Evolutionary conservation across 148 eudicot genomes (phyloP).

Genomic region (Heliosperma pusillum): DNA sequence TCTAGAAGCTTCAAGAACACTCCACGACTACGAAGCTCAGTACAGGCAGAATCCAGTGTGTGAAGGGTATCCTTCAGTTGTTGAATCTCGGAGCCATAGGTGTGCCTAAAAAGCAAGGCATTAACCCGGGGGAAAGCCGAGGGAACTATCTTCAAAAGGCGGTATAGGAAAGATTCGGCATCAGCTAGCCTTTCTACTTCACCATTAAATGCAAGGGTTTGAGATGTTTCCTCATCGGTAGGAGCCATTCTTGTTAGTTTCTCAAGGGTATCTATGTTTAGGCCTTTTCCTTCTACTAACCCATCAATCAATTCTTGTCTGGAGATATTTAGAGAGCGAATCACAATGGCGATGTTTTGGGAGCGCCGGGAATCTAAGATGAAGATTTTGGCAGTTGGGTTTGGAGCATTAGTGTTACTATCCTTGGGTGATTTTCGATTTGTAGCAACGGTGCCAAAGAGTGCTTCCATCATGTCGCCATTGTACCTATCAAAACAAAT

Average conservation of each 20-base stretch:
- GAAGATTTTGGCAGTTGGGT: conserved; percentile 49
- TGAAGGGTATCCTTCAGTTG: conserved; percentile 46
- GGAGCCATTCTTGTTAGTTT: conserved; percentile 67
- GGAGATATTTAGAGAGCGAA: conserved; percentile 58
- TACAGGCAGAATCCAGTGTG: conserved; percentile 64
- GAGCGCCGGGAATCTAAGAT: conserved; percentile 70
- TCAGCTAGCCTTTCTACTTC: conserved; percentile 68
- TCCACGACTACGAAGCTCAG: conserved; percentile 65
- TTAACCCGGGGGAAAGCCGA: conserved; percentile 63
- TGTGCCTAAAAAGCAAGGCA: conserved; percentile 66
- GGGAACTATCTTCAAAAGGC: conserved; percentile 62
- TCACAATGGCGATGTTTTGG: conserved; percentile 78
- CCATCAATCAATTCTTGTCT: conserved; percentile 53
- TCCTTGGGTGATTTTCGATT: conserved; percentile 49
- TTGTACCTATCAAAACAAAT: conserved; percentile 48
- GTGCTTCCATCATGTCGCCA: conserved; percentile 90
- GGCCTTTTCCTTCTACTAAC: conserved; percentile 56
- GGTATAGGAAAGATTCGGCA: conserved; percentile 82
- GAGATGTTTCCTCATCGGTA: conserved; percentile 53
- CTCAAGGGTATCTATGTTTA: conserved; percentile 58
- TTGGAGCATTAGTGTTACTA: conserved; percentile 11
- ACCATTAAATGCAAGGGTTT: conserved; percentile 54
- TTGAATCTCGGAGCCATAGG: conserved; percentile 47
- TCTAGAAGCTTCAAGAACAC: conserved; percentile 79
- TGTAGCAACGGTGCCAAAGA: conserved; percentile 68